These are phyloP conservation scores for Puya raimondii DNA, from an alignment of 176 grass and related monocot genomes.

Conservation along the genomic window DNA sequence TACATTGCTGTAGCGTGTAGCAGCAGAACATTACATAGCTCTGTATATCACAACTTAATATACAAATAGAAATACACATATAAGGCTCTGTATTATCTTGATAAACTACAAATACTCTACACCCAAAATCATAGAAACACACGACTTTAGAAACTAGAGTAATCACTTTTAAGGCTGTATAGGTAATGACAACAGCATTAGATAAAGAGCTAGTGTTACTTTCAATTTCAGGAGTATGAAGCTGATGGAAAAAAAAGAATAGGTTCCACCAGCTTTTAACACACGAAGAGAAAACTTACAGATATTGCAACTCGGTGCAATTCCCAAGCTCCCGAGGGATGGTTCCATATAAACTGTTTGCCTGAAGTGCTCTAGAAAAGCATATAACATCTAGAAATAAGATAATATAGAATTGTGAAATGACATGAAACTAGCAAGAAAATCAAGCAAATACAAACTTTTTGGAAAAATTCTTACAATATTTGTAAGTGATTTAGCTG, in stretches of 20 bases:
- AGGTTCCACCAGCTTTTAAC: neutral
- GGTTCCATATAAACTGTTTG: slow-evolving; percentile 86
- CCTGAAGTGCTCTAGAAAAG: slow-evolving; percentile 68
- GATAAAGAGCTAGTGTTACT: neutral
- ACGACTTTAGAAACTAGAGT: no score
- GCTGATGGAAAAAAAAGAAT: neutral
- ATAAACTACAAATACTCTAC: no score
- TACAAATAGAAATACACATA: no score
- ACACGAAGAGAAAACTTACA: slow-evolving; percentile 48
- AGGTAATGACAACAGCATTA: no score
- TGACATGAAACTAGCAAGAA: slow-evolving; percentile 9
- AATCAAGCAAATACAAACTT: slow-evolving; percentile 1
- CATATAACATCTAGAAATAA: slow-evolving; percentile 19
- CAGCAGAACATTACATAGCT: no score
- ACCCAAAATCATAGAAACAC: no score
- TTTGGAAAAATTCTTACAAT: slow-evolving; percentile 49
- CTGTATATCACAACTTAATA: no score
- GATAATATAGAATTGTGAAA: slow-evolving; percentile 6
- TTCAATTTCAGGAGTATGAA: neutral
- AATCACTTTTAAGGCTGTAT: no score
- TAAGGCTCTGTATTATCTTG: no score
- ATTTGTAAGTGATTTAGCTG: slow-evolving; percentile 62
- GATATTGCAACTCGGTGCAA: slow-evolving; percentile 64
- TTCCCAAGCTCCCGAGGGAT: slow-evolving; percentile 91
- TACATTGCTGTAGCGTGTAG: no score